phyloP scores from a whole-genome alignment of 2,329 filamentous ascomycete species.

The Arthrobotrys megalospora region DNA sequence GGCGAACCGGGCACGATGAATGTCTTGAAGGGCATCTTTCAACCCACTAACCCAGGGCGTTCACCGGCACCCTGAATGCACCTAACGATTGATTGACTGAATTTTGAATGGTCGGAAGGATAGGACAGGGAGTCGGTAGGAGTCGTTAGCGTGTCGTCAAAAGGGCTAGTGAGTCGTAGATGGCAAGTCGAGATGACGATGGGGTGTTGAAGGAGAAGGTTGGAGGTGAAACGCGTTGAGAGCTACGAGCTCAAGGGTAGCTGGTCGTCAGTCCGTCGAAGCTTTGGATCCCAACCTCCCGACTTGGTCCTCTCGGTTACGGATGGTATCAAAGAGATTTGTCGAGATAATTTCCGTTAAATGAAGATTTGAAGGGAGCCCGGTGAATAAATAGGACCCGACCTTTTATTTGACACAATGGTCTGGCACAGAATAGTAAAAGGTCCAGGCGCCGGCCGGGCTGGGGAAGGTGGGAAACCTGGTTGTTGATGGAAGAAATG shows the following conservation, averaged over 20 bases:
- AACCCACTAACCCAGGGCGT: slow-evolving; percentile 24
- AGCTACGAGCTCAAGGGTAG: slow-evolving; percentile 28
- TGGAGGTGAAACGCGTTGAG: slow-evolving; percentile 17
- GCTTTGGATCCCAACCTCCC: slow-evolving; percentile 30
- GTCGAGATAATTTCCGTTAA: slow-evolving; percentile 32
- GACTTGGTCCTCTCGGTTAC: slow-evolving; percentile 30
- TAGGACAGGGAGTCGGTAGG: slow-evolving; percentile 4
- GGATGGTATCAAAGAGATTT: slow-evolving; percentile 15
- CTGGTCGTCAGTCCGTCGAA: slow-evolving; percentile 22
- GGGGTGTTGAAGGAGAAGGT: not conserved
- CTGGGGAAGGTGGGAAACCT: slow-evolving; percentile 31
- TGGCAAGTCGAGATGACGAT: slow-evolving; percentile 17
- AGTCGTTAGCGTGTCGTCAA: slow-evolving; percentile 3
- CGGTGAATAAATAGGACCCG: slow-evolving; percentile 19
- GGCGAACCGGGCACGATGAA: slow-evolving; percentile 15
- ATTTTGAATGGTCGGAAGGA: slow-evolving; percentile 15
- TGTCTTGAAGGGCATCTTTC: slow-evolving; percentile 17
- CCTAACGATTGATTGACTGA: not conserved
- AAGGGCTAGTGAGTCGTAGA: slow-evolving; percentile 15
- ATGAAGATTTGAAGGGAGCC: slow-evolving; percentile 16
- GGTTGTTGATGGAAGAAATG: not conserved
- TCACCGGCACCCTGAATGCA: slow-evolving; percentile 38
- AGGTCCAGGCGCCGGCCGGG: slow-evolving; percentile 19
- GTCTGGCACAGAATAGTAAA: not conserved
- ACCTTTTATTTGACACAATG: not conserved